Evolutionary conservation across 2,329 filamentous ascomycete genomes (phyloP), one percentile per base, ranked within the genome.

Genomic region (Fusarium circinatum): DNA sequence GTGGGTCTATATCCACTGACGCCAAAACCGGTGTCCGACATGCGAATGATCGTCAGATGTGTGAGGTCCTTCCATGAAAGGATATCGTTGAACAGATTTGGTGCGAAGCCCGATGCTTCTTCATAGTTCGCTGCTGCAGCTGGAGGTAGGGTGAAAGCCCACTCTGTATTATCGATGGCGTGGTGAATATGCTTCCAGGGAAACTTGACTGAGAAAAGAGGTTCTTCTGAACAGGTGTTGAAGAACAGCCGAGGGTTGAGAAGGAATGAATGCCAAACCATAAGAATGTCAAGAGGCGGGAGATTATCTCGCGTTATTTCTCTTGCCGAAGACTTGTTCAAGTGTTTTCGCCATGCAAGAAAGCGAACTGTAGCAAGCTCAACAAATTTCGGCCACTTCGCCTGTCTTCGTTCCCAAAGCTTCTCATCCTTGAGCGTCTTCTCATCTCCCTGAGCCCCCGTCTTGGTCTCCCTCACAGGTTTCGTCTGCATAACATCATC

Each of bases 251-350:
- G 64, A 2, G 82, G 80, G 36, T 84, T 83, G 7, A 83, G 72
- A 41, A 83, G 70, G 12, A 80, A 78, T 0, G 82, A 73, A 54
- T 84, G 82, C 82, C 81, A 84, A 2, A 82, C 79, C 80, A 83
- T 82, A 7, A 83, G 56, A 4, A 83, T 62, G 70, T 83, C 82
- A 38, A 78, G 39, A 17, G 76, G 74, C 5, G 80, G 80, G 3
- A 79, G 60, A 15, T 48, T 68, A 1, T 64, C 45, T 8, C 36
- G 12, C 3, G 56, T 68, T 3, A 75, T 65, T 1, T 67, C 32
- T 13, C 28, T 14, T 6, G 39, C 8, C 0, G 7, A 7, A 1
- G n/a, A 41, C 4, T 11, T 28, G 5, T 68, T 67, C 34, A 78
- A 44, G 13, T 48, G 51, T 11, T 51, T 20, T 32, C 73, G 57